Base-by-base conservation (phyloP, 1,284 basidiomycete species). In the Apiotrichum domesticum region DNA sequence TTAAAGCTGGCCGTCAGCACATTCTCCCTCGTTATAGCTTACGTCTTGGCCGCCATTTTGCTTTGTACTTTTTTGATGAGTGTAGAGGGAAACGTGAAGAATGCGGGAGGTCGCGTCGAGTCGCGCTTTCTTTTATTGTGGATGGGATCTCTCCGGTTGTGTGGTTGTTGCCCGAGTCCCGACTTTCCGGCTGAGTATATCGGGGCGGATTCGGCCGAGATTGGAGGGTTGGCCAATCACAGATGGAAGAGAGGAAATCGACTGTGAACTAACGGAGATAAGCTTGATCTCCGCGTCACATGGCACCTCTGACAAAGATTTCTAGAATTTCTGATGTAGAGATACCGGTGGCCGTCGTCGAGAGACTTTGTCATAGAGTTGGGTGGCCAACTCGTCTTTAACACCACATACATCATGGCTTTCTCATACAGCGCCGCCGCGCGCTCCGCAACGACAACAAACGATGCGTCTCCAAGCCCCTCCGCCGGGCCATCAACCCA, bases 1-100 rank as follows among this genome's bases (percentile, higher is more conserved):
- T 87, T 87, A 79, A 87, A 94, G 34, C 75, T 77, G 58, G 9
- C 15, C 35, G 56, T 54, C 34, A 51, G 54, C 8, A 9, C 4
- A 4, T 5, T n/a, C 11, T 3, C 8, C n/a, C 4, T 13, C 15
- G 37, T 3, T n/a, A 33, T 5, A 9, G 52, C 62, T 52, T 45
- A 64, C 63, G 57, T 61, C 57, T 59, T 63, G 54, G 34, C 55
- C 32, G 59, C 51, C 62, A 63, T 63, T 46, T 57, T 56, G 42
- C 39, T 15, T 52, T 4, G 41, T 21, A 21, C 21, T 21, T 21
- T 21, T 21, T 21, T 21, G 44, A n/a, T 45, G 10, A 10, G 29
- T 46, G 48, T 44, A 41, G 43, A 37, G 42, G n/a, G 21, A 40
- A 39, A 35, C 15, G 29, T 39, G 47, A 49, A 29, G 7, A 9